A percentile compares a stretch with the other conserved stretches of the same genome.
phyloP scores from a whole-genome alignment of 2,329 filamentous ascomycete genomes.

The Chaetoscypha palmicola region DNA sequence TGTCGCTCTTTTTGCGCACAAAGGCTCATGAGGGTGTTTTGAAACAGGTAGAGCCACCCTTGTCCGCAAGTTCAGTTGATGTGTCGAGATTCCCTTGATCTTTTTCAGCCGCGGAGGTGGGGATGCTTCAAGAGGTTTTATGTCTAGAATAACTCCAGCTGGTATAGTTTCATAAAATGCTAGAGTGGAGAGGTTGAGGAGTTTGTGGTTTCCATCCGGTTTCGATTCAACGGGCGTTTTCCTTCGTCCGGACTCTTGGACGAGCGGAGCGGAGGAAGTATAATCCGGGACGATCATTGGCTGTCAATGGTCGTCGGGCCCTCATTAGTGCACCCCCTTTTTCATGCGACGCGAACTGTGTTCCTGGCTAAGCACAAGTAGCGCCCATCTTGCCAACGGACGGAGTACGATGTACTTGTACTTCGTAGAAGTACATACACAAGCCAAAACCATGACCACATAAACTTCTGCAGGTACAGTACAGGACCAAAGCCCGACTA shows the following conservation, averaged over 20 bases:
- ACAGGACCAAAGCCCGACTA: background rate
- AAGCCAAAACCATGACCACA: background rate
- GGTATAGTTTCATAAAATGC: too few relatives aligned
- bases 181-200: too few relatives aligned
- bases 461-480: background rate
- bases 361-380: constrained; percentile 1
- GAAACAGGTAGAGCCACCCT: too few relatives aligned
- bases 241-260: background rate
- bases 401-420: too few relatives aligned
- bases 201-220: background rate
- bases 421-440: background rate
- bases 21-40: background rate
- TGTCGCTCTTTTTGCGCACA: constrained; percentile 1
- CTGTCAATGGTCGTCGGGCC: background rate
- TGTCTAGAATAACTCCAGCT: too few relatives aligned
- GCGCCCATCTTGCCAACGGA: constrained; percentile 1
- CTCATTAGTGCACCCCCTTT: background rate
- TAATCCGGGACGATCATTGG: background rate
- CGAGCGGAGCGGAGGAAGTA: background rate
- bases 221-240: background rate
- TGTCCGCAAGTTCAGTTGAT: too few relatives aligned
- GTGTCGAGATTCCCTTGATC: too few relatives aligned
- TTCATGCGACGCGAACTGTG: background rate
- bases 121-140: too few relatives aligned
- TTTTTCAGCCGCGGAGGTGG: too few relatives aligned